Base-by-base conservation (phyloP, 2,329 filamentous ascomycete genomes). In the Aspergillus luchuensis region DNA sequence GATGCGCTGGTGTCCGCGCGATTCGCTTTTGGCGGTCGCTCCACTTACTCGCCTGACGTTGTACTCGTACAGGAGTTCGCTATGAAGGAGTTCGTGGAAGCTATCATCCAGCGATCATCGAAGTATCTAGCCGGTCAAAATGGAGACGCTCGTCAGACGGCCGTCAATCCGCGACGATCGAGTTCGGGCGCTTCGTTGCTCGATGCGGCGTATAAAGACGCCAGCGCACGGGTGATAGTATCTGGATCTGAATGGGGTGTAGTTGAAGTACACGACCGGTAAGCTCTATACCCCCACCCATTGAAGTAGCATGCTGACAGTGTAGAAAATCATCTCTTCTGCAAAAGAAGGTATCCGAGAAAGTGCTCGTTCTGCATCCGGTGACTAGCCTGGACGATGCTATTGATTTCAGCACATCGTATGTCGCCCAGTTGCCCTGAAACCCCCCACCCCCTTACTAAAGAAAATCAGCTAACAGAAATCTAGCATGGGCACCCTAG, bases 31-130 rank as follows among this genome's bases (percentile, higher is more conserved):
- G 77, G 82, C 1, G 86, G 86, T 2, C 77, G 72, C 2, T 88
- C 86, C 1, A 80, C 85, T 0, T 89, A 88, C 67, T 83, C 85
- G 0, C 87, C 87, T 0, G 86, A 89, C 66, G 30, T 88, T 0
- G 82, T 89, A 0, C 72, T 89, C 0, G 86, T 89, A n/a, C 87
- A 89, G 61, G 87, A 89, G 63, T 89, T 82, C 60, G 77, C 80
- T 3, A 84, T 84, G 73, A 78, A 82, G 57, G 77, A 79, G 0
- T 87, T 89, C 63, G 70, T 85, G 0, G 78, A 82, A 50, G 81
- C 82, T 0, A 78, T 81, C 4, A 70, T 81, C 13, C 73, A 76
- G 39, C 76, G 81, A 19, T 64, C 68, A 0, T 69, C 70, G 0
- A 67, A 64, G 30, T 68, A 70, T 19, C 63, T 71, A 5, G 63